phyloP scores from a whole-genome alignment of 2,329 filamentous ascomycete species.

The Lecanosticta acicola region DNA sequence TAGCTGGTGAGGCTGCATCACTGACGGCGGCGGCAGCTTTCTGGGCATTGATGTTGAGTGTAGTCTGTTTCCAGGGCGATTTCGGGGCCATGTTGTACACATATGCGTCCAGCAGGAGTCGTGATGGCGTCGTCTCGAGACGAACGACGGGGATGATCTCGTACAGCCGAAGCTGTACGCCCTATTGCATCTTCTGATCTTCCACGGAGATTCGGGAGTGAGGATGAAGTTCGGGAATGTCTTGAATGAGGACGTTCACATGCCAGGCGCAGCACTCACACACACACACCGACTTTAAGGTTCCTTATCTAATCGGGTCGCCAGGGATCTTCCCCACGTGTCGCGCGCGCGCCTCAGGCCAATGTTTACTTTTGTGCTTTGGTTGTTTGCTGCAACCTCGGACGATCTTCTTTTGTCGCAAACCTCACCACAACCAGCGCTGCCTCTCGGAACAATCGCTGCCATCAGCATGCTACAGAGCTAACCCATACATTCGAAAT shows the following conservation, averaged over 20 bases:
- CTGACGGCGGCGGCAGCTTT: slow-evolving; percentile 12
- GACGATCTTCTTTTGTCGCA: neutral
- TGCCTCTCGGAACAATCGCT: slow-evolving; percentile 1
- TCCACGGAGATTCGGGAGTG: neutral
- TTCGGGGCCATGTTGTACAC: slow-evolving; percentile 44
- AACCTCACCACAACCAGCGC: neutral
- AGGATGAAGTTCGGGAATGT: neutral
- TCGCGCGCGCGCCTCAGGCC: neutral
- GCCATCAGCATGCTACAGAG: slow-evolving; percentile 5
- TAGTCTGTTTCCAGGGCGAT: slow-evolving; percentile 36
- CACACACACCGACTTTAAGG: neutral
- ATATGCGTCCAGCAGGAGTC: slow-evolving; percentile 3
- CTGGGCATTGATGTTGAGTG: slow-evolving; percentile 24
- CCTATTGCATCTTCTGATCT: slow-evolving; percentile 11
- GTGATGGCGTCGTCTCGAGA: slow-evolving; percentile 8
- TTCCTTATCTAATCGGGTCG: neutral
- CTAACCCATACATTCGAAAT: slow-evolving; percentile 3
- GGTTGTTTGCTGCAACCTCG: too few relatives aligned
- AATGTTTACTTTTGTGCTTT: too few relatives aligned
- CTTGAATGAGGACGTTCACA: neutral
- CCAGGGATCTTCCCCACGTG: neutral
- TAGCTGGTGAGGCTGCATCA: slow-evolving; percentile 31
- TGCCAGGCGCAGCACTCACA: neutral
- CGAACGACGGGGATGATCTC: slow-evolving; percentile 30
- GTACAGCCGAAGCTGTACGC: slow-evolving; percentile 45